Evolutionary conservation across 2,329 filamentous ascomycete genomes (phyloP).

Genomic region (Pseudocercospora macadamiae): DNA sequence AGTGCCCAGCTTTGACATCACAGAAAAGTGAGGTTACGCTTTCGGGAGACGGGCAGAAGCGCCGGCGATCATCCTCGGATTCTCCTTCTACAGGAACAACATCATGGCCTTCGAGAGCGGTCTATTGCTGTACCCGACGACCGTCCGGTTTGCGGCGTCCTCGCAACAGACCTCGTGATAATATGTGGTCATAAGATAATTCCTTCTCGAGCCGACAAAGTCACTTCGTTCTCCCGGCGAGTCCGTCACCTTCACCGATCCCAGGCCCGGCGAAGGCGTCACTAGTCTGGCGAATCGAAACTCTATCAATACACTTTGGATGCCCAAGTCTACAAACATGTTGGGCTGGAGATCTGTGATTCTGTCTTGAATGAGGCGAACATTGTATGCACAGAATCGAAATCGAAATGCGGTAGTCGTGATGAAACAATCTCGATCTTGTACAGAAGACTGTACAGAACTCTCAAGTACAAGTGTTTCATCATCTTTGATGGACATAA

Average conservation of each 20-base stretch:
- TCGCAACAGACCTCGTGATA: neutral
- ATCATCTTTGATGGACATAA: conserved; percentile 2
- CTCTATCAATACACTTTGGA: neutral
- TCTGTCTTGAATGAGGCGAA: neutral
- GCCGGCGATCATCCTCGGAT: neutral
- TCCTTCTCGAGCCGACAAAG: neutral
- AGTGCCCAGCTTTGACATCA: conserved; percentile 3
- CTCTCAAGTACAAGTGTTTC: neutral
- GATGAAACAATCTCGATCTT: conserved; percentile 1
- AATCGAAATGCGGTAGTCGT: neutral
- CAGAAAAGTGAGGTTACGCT: conserved; percentile 1
- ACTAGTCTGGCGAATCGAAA: neutral
- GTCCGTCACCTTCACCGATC: neutral
- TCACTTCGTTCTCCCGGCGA: neutral
- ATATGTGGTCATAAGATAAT: neutral
- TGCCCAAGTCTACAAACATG: neutral
- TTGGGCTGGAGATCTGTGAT: neutral
- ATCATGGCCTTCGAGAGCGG: neutral
- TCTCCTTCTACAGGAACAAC: neutral
- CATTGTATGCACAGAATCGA: neutral
- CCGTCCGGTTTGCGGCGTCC: neutral
- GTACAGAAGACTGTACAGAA: neutral
- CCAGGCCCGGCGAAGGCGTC: neutral
- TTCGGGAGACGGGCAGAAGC: neutral
- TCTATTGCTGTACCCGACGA: neutral